Percentiles rank a stretch among this genome's conserved stretches.
Conservation (phyloP, 768 basidiomycete genomes). For the Tubosaeta brunneosetosa region DNA sequence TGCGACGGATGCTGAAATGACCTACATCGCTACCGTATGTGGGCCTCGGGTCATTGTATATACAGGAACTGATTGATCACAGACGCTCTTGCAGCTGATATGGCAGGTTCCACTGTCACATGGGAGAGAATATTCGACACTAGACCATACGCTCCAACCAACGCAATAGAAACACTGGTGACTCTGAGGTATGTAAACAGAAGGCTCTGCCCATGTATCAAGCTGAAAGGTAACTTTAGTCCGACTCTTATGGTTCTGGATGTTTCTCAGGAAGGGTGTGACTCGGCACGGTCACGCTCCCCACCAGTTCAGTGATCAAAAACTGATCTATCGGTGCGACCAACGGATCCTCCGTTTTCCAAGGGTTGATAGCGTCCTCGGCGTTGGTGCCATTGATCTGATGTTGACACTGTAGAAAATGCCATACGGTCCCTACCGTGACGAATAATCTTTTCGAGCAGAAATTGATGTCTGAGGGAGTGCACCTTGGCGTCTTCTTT, state of each 20-base stretch:
- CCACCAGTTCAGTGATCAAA: not conserved
- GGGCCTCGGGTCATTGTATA: too few relatives aligned
- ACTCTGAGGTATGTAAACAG: not conserved
- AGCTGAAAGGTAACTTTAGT: not conserved
- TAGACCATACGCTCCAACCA: constrained; percentile 9
- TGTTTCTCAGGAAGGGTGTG: not conserved
- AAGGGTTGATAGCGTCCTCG: not conserved
- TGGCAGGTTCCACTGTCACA: too few relatives aligned
- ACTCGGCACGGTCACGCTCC: not conserved
- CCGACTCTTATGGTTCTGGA: not conserved
- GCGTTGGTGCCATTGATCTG: constrained; percentile 31
- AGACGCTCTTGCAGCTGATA: too few relatives aligned
- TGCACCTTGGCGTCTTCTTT: constrained; percentile 29
- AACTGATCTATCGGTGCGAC: constrained; percentile 23
- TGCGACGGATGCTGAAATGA: too few relatives aligned
- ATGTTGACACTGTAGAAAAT: constrained; percentile 22
- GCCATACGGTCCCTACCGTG: constrained; percentile 26
- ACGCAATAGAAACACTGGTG: constrained; percentile 11
- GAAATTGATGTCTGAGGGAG: constrained; percentile 19
- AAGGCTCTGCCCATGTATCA: not conserved
- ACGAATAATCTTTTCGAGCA: constrained; percentile 31
- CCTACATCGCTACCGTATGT: too few relatives aligned
- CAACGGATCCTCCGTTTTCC: not conserved
- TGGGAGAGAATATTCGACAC: too few relatives aligned
- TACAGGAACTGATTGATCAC: too few relatives aligned